Evolutionary conservation across 2,329 filamentous ascomycete genomes (phyloP).

Genomic region (Leptographium flavum): DNA sequence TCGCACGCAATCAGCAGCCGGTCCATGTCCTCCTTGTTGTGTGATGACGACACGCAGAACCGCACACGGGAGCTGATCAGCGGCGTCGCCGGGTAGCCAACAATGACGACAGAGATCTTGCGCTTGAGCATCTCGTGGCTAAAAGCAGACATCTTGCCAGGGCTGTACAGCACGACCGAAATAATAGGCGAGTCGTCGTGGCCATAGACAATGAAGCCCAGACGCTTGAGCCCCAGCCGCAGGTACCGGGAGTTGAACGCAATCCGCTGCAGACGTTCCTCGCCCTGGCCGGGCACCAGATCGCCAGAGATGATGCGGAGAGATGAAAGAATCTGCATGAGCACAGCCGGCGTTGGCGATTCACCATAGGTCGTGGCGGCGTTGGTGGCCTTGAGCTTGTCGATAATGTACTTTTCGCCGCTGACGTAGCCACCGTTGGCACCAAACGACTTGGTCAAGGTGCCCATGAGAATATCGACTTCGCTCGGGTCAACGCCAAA

Average conservation of each 20-base stretch:
- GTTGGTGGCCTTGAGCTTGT: conserved; percentile 78
- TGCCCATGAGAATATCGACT: conserved; percentile 95
- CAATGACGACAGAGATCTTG: conserved; percentile 94
- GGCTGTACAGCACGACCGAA: conserved; percentile 86
- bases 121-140: conserved; percentile 97
- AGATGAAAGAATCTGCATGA: conserved; percentile 80
- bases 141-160: conserved; percentile 97
- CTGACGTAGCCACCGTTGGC: conserved; percentile 95
- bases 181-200: conserved; percentile 98
- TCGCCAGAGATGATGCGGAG: conserved; percentile 84
- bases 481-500: conserved; percentile 80
- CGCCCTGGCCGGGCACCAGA: conserved; percentile 75
- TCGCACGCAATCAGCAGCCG: conserved; percentile 79
- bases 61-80: conserved; percentile 87
- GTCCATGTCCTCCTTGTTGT: conserved; percentile 97
- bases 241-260: conserved; percentile 98
- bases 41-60: conserved; percentile 89
- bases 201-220: conserved; percentile 92
- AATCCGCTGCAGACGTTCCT: conserved; percentile 87
- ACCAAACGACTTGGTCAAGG: conserved; percentile 94
- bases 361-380: conserved; percentile 80
- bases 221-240: conserved; percentile 89
- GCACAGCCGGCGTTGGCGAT: conserved; percentile 70
- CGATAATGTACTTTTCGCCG: conserved; percentile 77
- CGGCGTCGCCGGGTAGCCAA: conserved; percentile 92